A percentile compares a stretch with the other conserved stretches of the same genome.
Conservation (phyloP, 768 basidiomycete species). For the Phlegmacium glaucopus region DNA sequence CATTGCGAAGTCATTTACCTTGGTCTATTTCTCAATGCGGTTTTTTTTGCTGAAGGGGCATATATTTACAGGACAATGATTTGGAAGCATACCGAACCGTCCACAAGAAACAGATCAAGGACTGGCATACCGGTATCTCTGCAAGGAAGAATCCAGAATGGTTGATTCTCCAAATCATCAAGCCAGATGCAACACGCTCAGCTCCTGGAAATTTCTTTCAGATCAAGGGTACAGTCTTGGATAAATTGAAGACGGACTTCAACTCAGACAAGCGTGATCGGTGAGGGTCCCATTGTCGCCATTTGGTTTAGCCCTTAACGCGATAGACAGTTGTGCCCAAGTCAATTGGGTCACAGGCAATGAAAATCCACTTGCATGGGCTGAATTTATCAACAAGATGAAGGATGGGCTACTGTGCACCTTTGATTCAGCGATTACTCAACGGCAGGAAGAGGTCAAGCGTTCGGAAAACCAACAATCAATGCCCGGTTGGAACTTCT, state of each 20-base stretch:
- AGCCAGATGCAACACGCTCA: constrained; percentile 57
- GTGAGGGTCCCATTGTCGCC: constrained; percentile 30
- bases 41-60: not conserved
- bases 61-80: constrained; percentile 46
- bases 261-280: constrained; percentile 86
- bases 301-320: constrained; percentile 6
- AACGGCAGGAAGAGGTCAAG: constrained; percentile 87
- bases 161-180: constrained; percentile 84
- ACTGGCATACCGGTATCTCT: constrained; percentile 75
- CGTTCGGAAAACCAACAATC: constrained; percentile 85
- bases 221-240: constrained; percentile 80
- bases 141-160: constrained; percentile 87
- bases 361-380: constrained; percentile 80
- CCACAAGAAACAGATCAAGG: constrained; percentile 84
- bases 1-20: constrained; percentile 72
- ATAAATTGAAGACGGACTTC: constrained; percentile 91
- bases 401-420: constrained; percentile 87
- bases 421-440: constrained; percentile 74
- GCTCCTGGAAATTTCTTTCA: constrained; percentile 71
- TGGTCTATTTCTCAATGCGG: not conserved
- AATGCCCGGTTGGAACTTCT: constrained; percentile 99
- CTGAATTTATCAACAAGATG: constrained; percentile 80
- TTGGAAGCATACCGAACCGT: constrained; percentile 74
- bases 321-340: constrained; percentile 65
- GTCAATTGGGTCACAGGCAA: constrained; percentile 70